Evolutionary conservation across 1,139 yeast genomes (phyloP).

Genomic region (Taphrina populina): DNA sequence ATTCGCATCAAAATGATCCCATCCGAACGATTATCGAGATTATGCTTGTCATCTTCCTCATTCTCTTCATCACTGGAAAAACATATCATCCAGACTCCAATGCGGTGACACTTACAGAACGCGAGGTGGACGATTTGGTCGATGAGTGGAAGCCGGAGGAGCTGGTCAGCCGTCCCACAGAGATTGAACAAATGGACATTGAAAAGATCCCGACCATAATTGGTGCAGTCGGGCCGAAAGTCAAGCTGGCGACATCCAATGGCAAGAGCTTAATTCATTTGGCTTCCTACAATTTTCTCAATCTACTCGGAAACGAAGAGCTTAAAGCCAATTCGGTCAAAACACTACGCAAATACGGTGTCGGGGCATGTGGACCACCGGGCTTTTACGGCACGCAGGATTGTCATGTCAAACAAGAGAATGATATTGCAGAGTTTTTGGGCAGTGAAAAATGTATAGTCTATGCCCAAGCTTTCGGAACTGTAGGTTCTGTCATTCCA

Average conservation of each 20-base stretch:
- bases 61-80: constrained; percentile 76
- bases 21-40: constrained; percentile 81
- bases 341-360: constrained; percentile 72
- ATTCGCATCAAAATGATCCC: constrained; percentile 95
- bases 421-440: constrained; percentile 68
- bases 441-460: constrained; percentile 76
- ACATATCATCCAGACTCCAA: constrained; percentile 77
- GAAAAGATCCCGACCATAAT: constrained; percentile 62
- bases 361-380: constrained; percentile 98
- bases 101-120: constrained; percentile 60
- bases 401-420: constrained; percentile 78
- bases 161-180: constrained; percentile 57
- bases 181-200: constrained; percentile 61
- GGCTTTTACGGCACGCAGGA: constrained; percentile 97
- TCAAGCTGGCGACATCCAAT: constrained; percentile 43
- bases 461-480: constrained; percentile 90
- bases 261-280: constrained; percentile 44
- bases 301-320: constrained; percentile 53
- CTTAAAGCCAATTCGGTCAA: constrained; percentile 59
- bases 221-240: constrained; percentile 54
- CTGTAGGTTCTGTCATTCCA: constrained; percentile 94
- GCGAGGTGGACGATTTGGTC: constrained; percentile 77
- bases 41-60: constrained; percentile 74
- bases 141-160: constrained; percentile 93
- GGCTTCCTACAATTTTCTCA: constrained; percentile 58